Evolutionary conservation across 805 yeast species (phyloP), one percentile per base, ranked within the genome.

Genomic region (Candida dajiaensis): DNA sequence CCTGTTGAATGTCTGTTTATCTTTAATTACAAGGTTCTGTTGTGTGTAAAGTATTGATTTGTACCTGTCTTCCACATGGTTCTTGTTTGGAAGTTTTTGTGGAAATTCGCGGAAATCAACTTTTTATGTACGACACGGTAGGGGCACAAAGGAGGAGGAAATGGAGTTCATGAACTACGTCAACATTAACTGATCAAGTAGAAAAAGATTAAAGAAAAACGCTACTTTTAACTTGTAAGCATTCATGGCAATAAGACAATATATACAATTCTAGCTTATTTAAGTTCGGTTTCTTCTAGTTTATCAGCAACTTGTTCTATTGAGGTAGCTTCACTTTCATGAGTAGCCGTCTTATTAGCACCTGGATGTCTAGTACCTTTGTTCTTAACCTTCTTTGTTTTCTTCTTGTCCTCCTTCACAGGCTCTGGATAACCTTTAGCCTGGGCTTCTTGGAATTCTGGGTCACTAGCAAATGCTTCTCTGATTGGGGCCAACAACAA

Each of bases 341-440:
- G 65, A 33, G 72, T 60, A 19, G 64, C 67, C 15, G 62, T 54
- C 45, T 63, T 61, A 16, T 54, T 57, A 38, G 71, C 74, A 56
- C 95, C 96, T 38, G 97, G 97, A 76, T 85, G 88, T 68, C 79
- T 79, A n/a, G 89, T 63, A 51, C 98, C 98, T 69, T 89, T 88
- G 64, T 87, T 81, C 73, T 89, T 89, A 62, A 81, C 85, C 62
- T 80, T 86, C 67, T 81, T 86, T 64, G 79, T 85, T 64, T 78
- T 79, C 71, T 77, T 77, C 57, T 77, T 78, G 63, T 76, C 74
- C 56, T 76, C 79, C 39, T 71, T 74, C 16, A 71, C 78, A 12
- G 76, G 86, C 3, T 76, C 83, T 43, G 97, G 97, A 72, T 94
- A 94, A 39, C 97, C 99, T 62, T 80, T 77, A 15, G 67, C 74